Evolutionary conservation across 2,329 filamentous ascomycete species (phyloP).

Genomic region (Aspergillus brasiliensis): DNA sequence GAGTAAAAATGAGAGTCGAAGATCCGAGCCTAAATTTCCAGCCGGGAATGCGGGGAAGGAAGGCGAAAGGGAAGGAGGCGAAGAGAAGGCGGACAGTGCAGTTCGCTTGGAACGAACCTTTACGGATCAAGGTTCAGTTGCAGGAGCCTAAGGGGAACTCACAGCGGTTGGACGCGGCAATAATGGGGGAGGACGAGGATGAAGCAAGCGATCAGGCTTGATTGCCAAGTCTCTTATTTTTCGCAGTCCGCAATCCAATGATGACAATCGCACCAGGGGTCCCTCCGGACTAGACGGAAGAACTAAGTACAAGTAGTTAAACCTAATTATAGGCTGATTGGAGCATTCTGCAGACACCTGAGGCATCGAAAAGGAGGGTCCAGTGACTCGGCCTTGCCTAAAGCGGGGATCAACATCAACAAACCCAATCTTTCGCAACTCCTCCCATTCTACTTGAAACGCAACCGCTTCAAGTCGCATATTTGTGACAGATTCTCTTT

Average conservation of each 20-base stretch:
- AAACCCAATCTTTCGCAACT: background rate
- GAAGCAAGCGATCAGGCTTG: background rate
- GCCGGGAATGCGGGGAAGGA: constrained; percentile 8
- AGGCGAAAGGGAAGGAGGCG: constrained; percentile 6
- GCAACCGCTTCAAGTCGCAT: background rate
- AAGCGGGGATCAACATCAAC: constrained; percentile 9
- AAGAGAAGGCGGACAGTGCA: constrained; percentile 4
- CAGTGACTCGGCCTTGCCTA: constrained; percentile 5
- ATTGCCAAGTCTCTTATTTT: background rate
- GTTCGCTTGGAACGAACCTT: background rate
- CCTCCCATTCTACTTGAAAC: background rate
- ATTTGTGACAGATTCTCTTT: constrained; percentile 2
- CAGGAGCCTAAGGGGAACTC: background rate
- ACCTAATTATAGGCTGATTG: background rate
- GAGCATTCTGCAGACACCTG: background rate
- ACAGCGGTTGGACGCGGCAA: background rate
- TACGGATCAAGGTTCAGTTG: background rate
- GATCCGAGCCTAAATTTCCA: constrained; percentile 4
- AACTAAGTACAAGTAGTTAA: background rate
- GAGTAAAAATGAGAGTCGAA: constrained; percentile 4
- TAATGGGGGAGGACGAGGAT: background rate
- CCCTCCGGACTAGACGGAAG: background rate
- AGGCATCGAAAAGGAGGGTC: background rate
- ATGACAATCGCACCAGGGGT: background rate
- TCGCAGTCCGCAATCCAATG: background rate